Evolutionary conservation across 2,329 filamentous ascomycete genomes (phyloP), one percentile per base, ranked within the genome.

Genomic region (Sphaerulina vaccinii): DNA sequence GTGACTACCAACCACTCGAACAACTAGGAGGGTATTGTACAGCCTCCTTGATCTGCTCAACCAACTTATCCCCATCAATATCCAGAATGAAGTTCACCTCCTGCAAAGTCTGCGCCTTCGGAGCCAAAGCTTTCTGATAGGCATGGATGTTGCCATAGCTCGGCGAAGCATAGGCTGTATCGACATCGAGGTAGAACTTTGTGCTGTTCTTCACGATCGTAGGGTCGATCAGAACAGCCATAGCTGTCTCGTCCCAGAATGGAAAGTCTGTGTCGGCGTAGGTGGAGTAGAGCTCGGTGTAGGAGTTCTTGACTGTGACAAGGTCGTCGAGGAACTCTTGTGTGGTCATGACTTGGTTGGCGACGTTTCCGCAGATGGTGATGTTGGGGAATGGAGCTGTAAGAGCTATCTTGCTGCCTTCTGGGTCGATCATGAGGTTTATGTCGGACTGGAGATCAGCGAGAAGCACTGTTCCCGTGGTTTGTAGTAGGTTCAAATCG

Each of bases 391-490:
- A 79, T 23, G 69, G 61, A 5, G 77, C 75, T 1, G 71, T 76
- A 15, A 80, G 58, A 0, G 74, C 74, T 43, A 78, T 77, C 56
- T 78, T 77, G 15, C 74, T 66, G 2, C 71, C 74, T 62, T 79
- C 76, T 1, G 76, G 75, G 46, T 79, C 76, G 35, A 77, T 72
- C 68, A 77, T 78, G 2, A 78, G 62, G 62, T 79, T 80, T 61
- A 78, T 75, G 55, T 75, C 62, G 37, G 55, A 66, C 45, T 65
- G 62, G n/a, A 60, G 54, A 41, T 63, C 53, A 24, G 58, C 55
- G 3, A 63, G 62, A 19, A 63, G 53, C n/a, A 60, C 56, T 22
- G 57, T 54, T 23, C 64, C 63, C 3, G 62, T 63, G 21, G 54
- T 65, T 65, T 65, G 8, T 1, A 66, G 53, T 10, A 66, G 50